These are phyloP conservation scores for Ogataea methylovora DNA, from an alignment of 805 yeast genomes.

Conservation along the genomic window DNA sequence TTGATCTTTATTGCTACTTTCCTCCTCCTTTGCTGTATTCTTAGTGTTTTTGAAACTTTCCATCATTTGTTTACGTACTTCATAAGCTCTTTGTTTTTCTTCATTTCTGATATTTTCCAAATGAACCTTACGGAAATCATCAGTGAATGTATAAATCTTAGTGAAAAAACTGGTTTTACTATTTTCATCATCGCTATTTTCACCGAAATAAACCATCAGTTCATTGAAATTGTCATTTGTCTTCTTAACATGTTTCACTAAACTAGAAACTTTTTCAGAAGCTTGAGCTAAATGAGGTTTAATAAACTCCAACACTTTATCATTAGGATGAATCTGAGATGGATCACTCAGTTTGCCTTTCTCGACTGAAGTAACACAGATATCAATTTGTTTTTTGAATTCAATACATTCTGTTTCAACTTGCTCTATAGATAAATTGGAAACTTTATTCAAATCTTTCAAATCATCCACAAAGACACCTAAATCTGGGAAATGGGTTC, in stretches of 20 bases:
- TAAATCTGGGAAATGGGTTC: constrained; percentile 58
- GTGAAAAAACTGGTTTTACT: constrained; percentile 54
- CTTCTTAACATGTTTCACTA: constrained; percentile 41
- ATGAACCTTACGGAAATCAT: constrained; percentile 58
- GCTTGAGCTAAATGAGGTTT: constrained; percentile 27
- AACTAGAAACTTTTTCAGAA: constrained; percentile 35
- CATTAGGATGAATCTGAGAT: constrained; percentile 58
- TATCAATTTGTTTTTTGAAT: constrained; percentile 40
- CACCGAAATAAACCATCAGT: constrained; percentile 67
- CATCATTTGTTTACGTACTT: constrained; percentile 51
- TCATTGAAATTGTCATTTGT: constrained; percentile 48
- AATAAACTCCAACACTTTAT: constrained; percentile 47
- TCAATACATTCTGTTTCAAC: constrained; percentile 53
- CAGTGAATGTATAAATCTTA: constrained; percentile 51
- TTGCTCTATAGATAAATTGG: constrained; percentile 58
- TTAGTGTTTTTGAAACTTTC: constrained; percentile 25
- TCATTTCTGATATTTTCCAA: constrained; percentile 59
- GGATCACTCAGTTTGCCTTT: constrained; percentile 60
- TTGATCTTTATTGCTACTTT: too few relatives aligned
- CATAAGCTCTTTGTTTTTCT: constrained; percentile 59
- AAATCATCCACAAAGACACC: constrained; percentile 57
- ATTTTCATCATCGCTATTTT: constrained; percentile 45
- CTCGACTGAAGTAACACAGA: constrained; percentile 46
- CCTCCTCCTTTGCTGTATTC: constrained; percentile 5
- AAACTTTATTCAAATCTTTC: constrained; percentile 40